phyloP scores from a whole-genome alignment of 2,329 filamentous ascomycete genomes.

The Macrophomina tecta region DNA sequence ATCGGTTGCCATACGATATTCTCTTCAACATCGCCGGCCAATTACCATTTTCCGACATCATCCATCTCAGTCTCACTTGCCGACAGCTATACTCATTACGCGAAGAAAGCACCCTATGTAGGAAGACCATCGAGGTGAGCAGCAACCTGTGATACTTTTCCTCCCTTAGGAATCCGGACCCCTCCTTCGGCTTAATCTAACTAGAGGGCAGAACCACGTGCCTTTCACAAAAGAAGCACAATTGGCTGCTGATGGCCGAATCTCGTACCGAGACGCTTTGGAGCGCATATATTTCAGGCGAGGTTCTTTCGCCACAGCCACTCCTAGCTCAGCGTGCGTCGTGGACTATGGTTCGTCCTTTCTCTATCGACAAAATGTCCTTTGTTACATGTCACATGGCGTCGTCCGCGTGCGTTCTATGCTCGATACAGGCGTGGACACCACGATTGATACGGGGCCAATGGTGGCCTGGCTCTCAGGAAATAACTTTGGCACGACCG shows the following conservation, averaged over 20 bases:
- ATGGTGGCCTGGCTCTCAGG: not conserved
- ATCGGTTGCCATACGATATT: constrained; percentile 68
- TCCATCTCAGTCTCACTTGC: constrained; percentile 62
- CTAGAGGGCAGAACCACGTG: constrained; percentile 45
- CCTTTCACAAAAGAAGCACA: constrained; percentile 54
- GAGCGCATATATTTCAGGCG: constrained; percentile 67
- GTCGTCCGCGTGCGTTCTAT: not conserved
- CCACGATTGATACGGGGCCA: not conserved
- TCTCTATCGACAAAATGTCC: constrained; percentile 66
- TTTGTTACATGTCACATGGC: constrained; percentile 63
- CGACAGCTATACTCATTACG: constrained; percentile 59
- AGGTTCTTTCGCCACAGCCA: constrained; percentile 64
- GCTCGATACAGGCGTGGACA: not conserved
- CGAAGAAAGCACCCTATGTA: constrained; percentile 62
- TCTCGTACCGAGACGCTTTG: constrained; percentile 60
- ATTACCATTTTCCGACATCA: constrained; percentile 31
- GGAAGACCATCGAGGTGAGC: constrained; percentile 63
- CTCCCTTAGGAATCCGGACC: constrained; percentile 1
- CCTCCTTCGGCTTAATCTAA: constrained; percentile 15
- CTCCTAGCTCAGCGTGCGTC: constrained; percentile 66
- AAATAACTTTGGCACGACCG: not conserved
- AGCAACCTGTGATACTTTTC: not conserved
- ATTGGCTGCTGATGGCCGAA: constrained; percentile 42
- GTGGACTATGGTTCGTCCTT: constrained; percentile 67
- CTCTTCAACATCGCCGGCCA: constrained; percentile 61